Evolutionary conservation across 179 eudicot species (phyloP), one percentile per base, ranked within the genome.

Genomic region (Spinacia oleracea): DNA sequence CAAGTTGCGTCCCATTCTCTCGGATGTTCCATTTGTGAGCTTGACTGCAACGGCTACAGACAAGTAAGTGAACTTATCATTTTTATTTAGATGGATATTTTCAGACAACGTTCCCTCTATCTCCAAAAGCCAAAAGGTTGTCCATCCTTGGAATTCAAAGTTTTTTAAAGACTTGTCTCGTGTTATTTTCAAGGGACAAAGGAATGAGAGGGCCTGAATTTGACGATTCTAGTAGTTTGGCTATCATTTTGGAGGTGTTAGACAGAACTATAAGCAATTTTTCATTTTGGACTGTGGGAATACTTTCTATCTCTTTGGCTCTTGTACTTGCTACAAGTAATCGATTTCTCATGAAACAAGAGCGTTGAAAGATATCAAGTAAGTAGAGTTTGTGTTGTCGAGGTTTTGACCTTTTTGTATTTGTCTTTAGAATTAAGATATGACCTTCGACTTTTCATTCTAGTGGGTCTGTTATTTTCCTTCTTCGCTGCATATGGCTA

Each of bases 11-110:
- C 82, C 73, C 70, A 76, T 86, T 74, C 96, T 93, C 34, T 32
- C 67, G 42, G 74, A 85, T 84, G 90, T 93, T 78, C 97, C 96
- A 63, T 91, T 90, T 86, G 90, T 93, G 77, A 91, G 85, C 78
- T 84, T 93, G 86, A 93, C 97, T 20, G 96, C 97, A 78, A 93
- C 97, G 72, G 97, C 97, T 65, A 91, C 97, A 72, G 89, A 88
- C 77, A 93, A 87, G 97, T 93, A 84, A 68, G 91, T 79, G 58
- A 59, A 67, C 43, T 59, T 51, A 42, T 14, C 29, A 5, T 18
- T 38, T 73, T 18, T 56, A 16, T 63, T 43, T 34, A 20, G 64
- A 78, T 25, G 45, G 1, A 20, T 58, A 3, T 31, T 71, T 21
- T 71, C 15, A 15, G 6, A 27, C 9, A 14, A 18, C 56, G 31